Conservation (phyloP, 2,329 filamentous ascomycete species). For the Aspergillus uvarum region DNA sequence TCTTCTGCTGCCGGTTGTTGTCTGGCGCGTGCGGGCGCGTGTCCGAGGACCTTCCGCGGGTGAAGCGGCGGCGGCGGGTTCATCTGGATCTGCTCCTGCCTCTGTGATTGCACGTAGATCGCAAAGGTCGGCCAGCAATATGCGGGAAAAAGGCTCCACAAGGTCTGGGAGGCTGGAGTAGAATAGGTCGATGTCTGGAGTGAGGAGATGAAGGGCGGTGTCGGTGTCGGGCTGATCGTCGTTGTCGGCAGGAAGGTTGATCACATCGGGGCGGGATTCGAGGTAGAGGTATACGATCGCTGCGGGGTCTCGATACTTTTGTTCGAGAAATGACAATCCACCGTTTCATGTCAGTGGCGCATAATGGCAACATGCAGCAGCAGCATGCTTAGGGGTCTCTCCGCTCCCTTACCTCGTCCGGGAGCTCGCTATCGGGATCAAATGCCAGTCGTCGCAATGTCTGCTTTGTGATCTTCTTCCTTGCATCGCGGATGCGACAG, state of each 20-base stretch:
- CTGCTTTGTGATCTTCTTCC: conserved; percentile 35
- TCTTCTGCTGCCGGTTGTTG: conserved; percentile 1
- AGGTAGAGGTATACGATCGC: conserved; percentile 41
- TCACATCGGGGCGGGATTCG: conserved; percentile 27
- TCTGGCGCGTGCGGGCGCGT: conserved; percentile 15
- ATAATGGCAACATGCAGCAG: too few species aligned
- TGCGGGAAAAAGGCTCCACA: conserved; percentile 25
- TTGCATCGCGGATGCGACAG: conserved; percentile 33
- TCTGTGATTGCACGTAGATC: conserved; percentile 31
- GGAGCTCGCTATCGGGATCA: conserved; percentile 32
- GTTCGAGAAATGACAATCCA: not conserved
- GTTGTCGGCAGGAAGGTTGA: conserved; percentile 19
- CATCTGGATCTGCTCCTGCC: conserved; percentile 14
- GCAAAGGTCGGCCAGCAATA: conserved; percentile 25
- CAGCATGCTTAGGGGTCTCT: not conserved
- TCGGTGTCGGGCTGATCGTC: conserved; percentile 22
- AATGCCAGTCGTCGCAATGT: conserved; percentile 34
- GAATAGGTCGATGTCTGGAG: conserved; percentile 38
- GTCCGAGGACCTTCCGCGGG: conserved; percentile 12
- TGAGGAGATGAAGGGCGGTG: conserved; percentile 32
- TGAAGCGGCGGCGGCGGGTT: conserved; percentile 7
- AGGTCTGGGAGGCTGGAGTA: conserved; percentile 31
- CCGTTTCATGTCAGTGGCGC: not conserved
- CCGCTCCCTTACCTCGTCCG: conserved; percentile 33
- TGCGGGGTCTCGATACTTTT: conserved; percentile 38